These are phyloP conservation scores for Raddia distichophylla DNA, from an alignment of 176 grass and related monocot species.

Conservation along the genomic window DNA sequence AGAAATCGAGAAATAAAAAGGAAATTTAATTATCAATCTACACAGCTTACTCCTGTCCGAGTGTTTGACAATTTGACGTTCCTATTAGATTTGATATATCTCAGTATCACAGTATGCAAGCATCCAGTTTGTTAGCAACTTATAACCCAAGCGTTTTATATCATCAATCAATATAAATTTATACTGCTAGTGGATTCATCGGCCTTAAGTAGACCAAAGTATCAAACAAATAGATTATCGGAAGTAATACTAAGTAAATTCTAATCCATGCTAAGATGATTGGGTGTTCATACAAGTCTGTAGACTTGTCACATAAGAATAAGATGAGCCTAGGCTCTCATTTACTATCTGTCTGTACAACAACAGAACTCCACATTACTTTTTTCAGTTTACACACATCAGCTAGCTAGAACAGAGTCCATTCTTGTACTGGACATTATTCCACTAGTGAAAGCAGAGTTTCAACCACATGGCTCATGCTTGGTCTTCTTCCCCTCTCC, in stretches of 20 bases:
- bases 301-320: neutral
- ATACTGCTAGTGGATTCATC: neutral
- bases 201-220: neutral
- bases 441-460: conserved; percentile 33
- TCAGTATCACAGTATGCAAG: neutral
- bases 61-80: neutral
- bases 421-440: neutral
- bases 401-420: neutral
- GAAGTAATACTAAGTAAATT: neutral
- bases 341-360: neutral
- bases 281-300: neutral
- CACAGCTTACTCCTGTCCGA: neutral
- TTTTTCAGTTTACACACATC: neutral
- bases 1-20: conserved; percentile 38
- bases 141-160: neutral
- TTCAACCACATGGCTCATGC: conserved; percentile 44
- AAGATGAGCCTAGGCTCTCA: neutral
- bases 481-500: conserved; percentile 44
- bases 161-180: neutral
- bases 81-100: neutral
- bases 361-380: neutral
- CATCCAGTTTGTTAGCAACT: neutral
- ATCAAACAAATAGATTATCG: neutral
- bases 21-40: conserved; percentile 17
- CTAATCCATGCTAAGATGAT: neutral